Evolutionary conservation across 2,329 filamentous ascomycete species (phyloP), one percentile per base, ranked within the genome.

Genomic region (Talaromyces pinophilus): DNA sequence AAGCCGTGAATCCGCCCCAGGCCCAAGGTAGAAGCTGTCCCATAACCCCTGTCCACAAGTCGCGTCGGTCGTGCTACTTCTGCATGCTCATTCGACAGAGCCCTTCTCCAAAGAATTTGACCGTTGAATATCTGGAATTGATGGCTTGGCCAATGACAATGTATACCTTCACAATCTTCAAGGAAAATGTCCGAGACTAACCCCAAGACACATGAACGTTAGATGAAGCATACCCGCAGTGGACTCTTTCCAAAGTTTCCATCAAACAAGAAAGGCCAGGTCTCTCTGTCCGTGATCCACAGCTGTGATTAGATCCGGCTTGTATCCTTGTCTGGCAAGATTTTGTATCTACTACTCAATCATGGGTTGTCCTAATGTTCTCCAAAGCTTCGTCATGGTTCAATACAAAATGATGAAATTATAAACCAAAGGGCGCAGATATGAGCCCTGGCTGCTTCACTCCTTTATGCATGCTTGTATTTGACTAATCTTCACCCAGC

Each of bases 1-100:
- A 63, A 35, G 62, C 62, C 52, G 54, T 52, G 40, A 46, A 59
- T 59, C 52, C 62, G 62, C 52, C 62, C 62, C 62, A 64, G 62
- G 28, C 62, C 33, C 44, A 52, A 52, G 44, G 35, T n/a, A 46
- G 42, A 40, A 54, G n/a, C 28, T 40, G 44, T 28, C 40, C 40
- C 25, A 42, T 22, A 22, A 59, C 54, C 65, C 65, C 65, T 67
- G 65, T 52, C 54, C 48, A 19, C 28, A 42, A 40, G 17, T 13
- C 59, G 50, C 8, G 57, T 19, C 13, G 30, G 17, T 62, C 44
- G 33, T 59, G 50, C 33, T 52, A 46, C 30, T 67, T 67, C 65
- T 67, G 54, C 61, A 59, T 63, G 42, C 54, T 67, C 54, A 67
- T 67, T 67, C 61, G 65, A 63, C 40, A n/a, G 7, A 13, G 10